Conservation (phyloP, 768 basidiomycete genomes). For the Trametes elegans region DNA sequence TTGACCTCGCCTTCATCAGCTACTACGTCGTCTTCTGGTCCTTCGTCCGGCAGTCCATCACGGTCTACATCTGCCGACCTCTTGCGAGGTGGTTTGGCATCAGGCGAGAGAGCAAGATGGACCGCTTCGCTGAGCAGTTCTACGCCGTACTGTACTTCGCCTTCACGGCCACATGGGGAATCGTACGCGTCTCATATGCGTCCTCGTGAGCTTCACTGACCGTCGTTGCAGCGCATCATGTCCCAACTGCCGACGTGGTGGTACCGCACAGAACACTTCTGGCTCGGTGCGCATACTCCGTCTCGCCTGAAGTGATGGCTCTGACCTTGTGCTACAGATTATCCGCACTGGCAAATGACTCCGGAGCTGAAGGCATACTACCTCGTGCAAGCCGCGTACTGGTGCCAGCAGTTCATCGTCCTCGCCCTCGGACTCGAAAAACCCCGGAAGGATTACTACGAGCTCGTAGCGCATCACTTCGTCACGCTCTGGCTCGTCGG, state of each 20-base stretch:
- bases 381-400: conserved; percentile 89
- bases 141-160: conserved; percentile 85
- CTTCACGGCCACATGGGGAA: conserved; percentile 69
- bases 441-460: conserved; percentile 86
- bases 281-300: conserved; percentile 58
- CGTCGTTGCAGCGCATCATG: conserved; percentile 70
- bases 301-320: neutral
- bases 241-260: conserved; percentile 76
- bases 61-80: conserved; percentile 61
- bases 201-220: neutral
- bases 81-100: conserved; percentile 73
- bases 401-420: conserved; percentile 91
- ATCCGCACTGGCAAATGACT: conserved; percentile 88
- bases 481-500: conserved; percentile 95
- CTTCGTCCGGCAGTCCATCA: conserved; percentile 75
- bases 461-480: conserved; percentile 87
- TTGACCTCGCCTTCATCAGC: conserved; percentile 75
- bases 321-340: conserved; percentile 44
- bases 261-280: conserved; percentile 81
- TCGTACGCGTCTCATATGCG: conserved; percentile 49
- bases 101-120: conserved; percentile 60
- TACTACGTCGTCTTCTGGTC: conserved; percentile 90
- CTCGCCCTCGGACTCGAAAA: conserved; percentile 86
- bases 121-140: conserved; percentile 88
- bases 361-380: conserved; percentile 88